Conservation (phyloP, 345 rosid genomes). For the Moricandia moricandioides region DNA sequence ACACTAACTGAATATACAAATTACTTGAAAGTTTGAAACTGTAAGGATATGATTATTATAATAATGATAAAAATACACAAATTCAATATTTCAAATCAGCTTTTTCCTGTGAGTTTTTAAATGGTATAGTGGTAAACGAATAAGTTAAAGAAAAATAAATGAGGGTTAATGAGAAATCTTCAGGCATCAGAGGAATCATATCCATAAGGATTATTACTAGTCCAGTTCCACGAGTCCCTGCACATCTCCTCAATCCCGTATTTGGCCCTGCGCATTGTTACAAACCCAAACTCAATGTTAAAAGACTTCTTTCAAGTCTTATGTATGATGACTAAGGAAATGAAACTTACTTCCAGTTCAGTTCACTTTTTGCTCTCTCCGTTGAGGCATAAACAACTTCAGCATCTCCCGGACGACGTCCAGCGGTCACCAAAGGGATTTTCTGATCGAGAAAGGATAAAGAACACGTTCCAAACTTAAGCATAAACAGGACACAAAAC, state of each 20-base stretch:
- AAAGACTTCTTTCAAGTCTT: background rate
- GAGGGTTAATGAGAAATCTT: background rate
- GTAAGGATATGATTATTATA: background rate
- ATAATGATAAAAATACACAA: background rate
- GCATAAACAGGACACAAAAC: background rate
- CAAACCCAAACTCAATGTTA: background rate
- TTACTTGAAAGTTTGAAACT: background rate
- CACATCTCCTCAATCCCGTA: slow-evolving; percentile 90
- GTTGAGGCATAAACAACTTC: slow-evolving; percentile 91
- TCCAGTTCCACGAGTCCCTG: slow-evolving; percentile 94
- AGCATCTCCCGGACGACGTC: slow-evolving; percentile 82
- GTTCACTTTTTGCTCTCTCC: slow-evolving; percentile 63
- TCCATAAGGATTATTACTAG: slow-evolving; percentile 89
- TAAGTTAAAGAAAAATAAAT: background rate
- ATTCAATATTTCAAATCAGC: background rate
- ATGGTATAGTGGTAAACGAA: background rate
- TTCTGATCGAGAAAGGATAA: slow-evolving; percentile 41
- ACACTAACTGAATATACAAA: background rate
- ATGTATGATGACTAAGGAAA: background rate
- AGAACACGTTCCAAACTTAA: background rate
- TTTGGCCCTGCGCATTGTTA: slow-evolving; percentile 64
- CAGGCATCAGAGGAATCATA: slow-evolving; percentile 48
- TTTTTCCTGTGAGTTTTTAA: background rate
- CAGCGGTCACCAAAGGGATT: slow-evolving; percentile 71
- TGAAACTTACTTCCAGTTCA: slow-evolving; percentile 85